phyloP scores from a whole-genome alignment of 2,329 filamentous ascomycete genomes.

The Lojkania enalia region DNA sequence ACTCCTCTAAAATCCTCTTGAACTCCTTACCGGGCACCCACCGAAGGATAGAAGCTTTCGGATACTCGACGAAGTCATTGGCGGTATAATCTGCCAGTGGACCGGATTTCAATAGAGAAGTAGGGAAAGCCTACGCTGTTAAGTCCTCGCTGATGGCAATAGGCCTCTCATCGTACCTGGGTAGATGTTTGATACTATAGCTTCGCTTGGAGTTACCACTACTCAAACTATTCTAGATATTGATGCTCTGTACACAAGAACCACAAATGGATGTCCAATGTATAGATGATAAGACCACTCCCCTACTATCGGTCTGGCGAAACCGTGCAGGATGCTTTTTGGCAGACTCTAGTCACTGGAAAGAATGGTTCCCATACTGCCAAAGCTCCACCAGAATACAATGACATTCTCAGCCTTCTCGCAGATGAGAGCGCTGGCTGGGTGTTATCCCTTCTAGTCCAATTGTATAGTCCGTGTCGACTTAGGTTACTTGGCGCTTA shows the following conservation, averaged over 20 bases:
- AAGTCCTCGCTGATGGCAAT: too few species aligned
- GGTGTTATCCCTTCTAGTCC: conserved; percentile 22
- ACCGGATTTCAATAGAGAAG: too few species aligned
- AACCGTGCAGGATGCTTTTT: conserved; percentile 27
- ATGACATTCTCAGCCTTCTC: conserved; percentile 28
- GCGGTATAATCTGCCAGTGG: too few species aligned
- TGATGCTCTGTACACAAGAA: conserved; percentile 11
- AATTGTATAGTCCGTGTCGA: conserved; percentile 24
- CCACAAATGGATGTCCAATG: conserved; percentile 11
- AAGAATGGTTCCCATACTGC: conserved; percentile 19
- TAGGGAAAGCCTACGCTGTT: too few species aligned
- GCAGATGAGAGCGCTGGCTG: conserved; percentile 20
- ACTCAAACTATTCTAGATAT: conserved; percentile 19
- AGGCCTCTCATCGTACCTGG: conserved; percentile 19
- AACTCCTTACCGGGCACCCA: conserved; percentile 27
- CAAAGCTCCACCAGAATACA: conserved; percentile 20
- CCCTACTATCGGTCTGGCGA: conserved; percentile 10
- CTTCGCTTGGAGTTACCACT: conserved; percentile 10
- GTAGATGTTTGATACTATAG: conserved; percentile 22
- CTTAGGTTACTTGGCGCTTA: conserved; percentile 24
- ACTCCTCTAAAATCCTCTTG: conserved; percentile 24
- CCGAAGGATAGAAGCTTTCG: conserved; percentile 25
- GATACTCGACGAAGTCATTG: conserved; percentile 26
- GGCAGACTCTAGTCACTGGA: conserved; percentile 25
- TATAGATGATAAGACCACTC: conserved; percentile 10